These are phyloP conservation scores for Bruguiera sexangula DNA, from an alignment of 345 rosid genomes.

Conservation along the genomic window DNA sequence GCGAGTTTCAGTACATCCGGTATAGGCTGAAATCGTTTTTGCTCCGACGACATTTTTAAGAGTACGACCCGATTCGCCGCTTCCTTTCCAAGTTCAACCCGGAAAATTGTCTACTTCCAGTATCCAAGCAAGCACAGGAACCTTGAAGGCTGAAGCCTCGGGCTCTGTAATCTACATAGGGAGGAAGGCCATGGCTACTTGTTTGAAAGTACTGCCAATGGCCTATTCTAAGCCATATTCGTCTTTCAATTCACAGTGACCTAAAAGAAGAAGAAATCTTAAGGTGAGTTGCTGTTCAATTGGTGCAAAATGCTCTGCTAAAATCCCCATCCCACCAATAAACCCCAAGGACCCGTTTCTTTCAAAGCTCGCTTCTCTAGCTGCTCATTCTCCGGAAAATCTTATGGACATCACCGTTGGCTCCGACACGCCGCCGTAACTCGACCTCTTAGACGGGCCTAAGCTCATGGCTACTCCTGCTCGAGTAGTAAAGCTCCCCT, in stretches of 20 bases:
- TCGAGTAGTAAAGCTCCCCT: conserved; percentile 32
- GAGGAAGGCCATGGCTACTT: conserved; percentile 40
- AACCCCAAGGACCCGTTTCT: conserved; percentile 83
- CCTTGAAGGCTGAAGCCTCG: no score
- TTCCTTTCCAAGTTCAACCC: no score
- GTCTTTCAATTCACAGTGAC: conserved; percentile 9
- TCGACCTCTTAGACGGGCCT: conserved; percentile 70
- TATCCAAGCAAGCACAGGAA: no score
- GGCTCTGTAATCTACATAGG: no score
- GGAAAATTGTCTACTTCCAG: no score
- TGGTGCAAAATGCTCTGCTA: conserved; percentile 42
- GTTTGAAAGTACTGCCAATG: conserved; percentile 42
- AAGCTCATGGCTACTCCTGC: conserved; percentile 81
- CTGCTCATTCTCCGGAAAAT: conserved; percentile 54
- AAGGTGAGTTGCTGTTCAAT: conserved; percentile 35
- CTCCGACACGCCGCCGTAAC: conserved; percentile 58
- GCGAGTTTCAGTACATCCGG: no score
- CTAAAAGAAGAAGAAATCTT: conserved; percentile 24
- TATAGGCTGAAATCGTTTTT: no score
- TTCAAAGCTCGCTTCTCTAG: conserved; percentile 53
- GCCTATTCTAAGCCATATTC: background rate
- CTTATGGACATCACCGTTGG: conserved; percentile 43
- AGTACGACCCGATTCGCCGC: no score
- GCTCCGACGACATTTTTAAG: no score
- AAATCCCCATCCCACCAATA: conserved; percentile 61